phyloP scores from a whole-genome alignment of 2,329 filamentous ascomycete species.

The Aspergillus sp. region DNA sequence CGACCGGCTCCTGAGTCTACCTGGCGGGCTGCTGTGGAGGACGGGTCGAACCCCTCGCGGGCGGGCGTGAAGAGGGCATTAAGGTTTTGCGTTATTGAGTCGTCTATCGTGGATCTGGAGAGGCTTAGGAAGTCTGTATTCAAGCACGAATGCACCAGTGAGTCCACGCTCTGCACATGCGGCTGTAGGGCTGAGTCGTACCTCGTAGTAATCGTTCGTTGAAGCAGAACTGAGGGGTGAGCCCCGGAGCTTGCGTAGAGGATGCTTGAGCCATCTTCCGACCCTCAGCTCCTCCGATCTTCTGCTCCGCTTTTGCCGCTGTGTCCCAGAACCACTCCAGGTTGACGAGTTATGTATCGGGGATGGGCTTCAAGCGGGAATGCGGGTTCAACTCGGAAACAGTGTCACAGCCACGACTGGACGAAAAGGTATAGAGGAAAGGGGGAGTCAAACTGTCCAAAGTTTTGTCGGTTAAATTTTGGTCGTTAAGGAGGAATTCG shows the following conservation, averaged over 20 bases:
- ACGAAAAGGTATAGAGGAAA: neutral
- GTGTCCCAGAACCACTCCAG: conserved; percentile 48
- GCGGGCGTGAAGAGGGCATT: conserved; percentile 85
- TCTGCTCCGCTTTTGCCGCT: conserved; percentile 28
- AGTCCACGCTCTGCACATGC: conserved; percentile 4
- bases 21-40: conserved; percentile 70
- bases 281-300: conserved; percentile 26
- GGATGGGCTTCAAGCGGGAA: neutral
- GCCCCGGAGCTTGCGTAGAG: conserved; percentile 51
- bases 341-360: conserved; percentile 28
- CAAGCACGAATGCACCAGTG: conserved; percentile 14
- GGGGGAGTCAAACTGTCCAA: neutral
- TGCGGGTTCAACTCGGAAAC: neutral
- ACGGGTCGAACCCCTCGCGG: conserved; percentile 73
- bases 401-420: neutral
- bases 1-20: conserved; percentile 54
- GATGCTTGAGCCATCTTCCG: conserved; percentile 46
- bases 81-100: conserved; percentile 89
- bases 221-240: conserved; percentile 80
- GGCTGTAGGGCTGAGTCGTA: conserved; percentile 41
- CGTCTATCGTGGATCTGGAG: conserved; percentile 83
- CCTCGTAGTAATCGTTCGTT: conserved; percentile 71
- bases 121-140: conserved; percentile 82
- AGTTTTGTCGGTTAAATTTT: neutral
- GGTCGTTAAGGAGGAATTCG: neutral